phyloP scores from a whole-genome alignment of 2,329 filamentous ascomycete species.

The Sarocladium oryzae region DNA sequence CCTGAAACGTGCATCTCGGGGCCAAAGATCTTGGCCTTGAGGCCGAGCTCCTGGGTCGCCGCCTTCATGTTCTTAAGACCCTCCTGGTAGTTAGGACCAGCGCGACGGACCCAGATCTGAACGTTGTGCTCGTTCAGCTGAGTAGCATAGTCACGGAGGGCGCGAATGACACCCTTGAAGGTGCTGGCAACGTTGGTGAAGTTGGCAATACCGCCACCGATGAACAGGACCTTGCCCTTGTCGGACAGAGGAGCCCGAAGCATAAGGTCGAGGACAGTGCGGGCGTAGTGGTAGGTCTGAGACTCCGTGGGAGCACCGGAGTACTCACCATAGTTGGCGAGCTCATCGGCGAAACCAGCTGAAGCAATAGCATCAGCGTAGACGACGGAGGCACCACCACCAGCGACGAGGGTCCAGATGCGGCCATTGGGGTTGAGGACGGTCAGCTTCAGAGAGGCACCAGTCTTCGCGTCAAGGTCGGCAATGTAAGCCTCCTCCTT shows the following conservation, averaged over 20 bases:
- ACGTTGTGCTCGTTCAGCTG: slow-evolving; percentile 92
- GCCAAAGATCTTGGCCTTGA: slow-evolving; percentile 60
- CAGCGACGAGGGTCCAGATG: slow-evolving; percentile 96
- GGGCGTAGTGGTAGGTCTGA: slow-evolving; percentile 98
- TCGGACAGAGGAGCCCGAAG: slow-evolving; percentile 78
- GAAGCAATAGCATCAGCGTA: slow-evolving; percentile 99
- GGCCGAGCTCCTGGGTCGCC: slow-evolving; percentile 85
- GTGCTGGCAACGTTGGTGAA: slow-evolving; percentile 99
- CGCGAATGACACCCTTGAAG: slow-evolving; percentile 99
- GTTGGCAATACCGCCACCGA: slow-evolving; percentile 99
- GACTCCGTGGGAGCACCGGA: slow-evolving; percentile 97
- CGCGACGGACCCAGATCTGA: slow-evolving; percentile 88
- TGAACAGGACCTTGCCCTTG: slow-evolving; percentile 98
- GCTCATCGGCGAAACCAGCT: slow-evolving; percentile 86
- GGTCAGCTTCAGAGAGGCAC: slow-evolving; percentile 96
- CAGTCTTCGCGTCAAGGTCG: slow-evolving; percentile 98
- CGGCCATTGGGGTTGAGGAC: slow-evolving; percentile 87
- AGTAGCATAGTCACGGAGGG: slow-evolving; percentile 81
- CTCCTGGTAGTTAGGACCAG: slow-evolving; percentile 97
- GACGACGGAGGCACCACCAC: slow-evolving; percentile 98
- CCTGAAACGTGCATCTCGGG: slow-evolving; percentile 94
- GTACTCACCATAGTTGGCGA: slow-evolving; percentile 99
- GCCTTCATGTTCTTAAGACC: slow-evolving; percentile 99
- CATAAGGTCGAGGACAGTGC: slow-evolving; percentile 95
- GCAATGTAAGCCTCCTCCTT: slow-evolving; percentile 99